These are phyloP conservation scores for Exserohilum turcica DNA, from an alignment of 2,329 filamentous ascomycete genomes.

Conservation along the genomic window DNA sequence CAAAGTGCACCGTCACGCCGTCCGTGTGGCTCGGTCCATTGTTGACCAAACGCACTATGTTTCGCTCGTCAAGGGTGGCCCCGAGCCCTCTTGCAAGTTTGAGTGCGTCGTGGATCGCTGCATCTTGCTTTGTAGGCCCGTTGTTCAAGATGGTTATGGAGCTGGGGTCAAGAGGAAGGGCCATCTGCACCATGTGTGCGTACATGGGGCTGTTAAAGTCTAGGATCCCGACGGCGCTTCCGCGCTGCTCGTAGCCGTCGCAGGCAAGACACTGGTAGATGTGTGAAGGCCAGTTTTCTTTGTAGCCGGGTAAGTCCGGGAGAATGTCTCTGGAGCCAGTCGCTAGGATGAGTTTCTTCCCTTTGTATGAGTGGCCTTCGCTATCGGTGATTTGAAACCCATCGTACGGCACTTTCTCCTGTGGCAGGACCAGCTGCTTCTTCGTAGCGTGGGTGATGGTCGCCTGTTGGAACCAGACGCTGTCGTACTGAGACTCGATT, in stretches of 20 bases:
- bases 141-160: constrained; percentile 38
- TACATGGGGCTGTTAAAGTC: constrained; percentile 27
- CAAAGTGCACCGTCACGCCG: constrained; percentile 39
- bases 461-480: constrained; percentile 38
- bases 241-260: constrained; percentile 64
- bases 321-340: constrained; percentile 60
- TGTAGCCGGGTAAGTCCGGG: constrained; percentile 59
- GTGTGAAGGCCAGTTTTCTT: constrained; percentile 56
- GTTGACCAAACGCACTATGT: constrained; percentile 31
- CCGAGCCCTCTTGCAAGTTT: constrained; percentile 27
- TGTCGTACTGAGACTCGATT: constrained; percentile 46
- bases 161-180: constrained; percentile 27
- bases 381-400: constrained; percentile 52
- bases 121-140: constrained; percentile 17
- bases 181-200: constrained; percentile 36
- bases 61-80: constrained; percentile 33
- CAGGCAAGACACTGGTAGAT: constrained; percentile 65
- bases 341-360: constrained; percentile 61
- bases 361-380: constrained; percentile 52
- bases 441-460: constrained; percentile 30
- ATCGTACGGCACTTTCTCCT: constrained; percentile 22
- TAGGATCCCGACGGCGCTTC: constrained; percentile 40
- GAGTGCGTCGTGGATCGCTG: constrained; percentile 26
- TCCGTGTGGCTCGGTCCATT: constrained; percentile 32
- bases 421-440: constrained; percentile 24